phyloP scores from a whole-genome alignment of 768 basidiomycete species.

The Nidularia sp. region DNA sequence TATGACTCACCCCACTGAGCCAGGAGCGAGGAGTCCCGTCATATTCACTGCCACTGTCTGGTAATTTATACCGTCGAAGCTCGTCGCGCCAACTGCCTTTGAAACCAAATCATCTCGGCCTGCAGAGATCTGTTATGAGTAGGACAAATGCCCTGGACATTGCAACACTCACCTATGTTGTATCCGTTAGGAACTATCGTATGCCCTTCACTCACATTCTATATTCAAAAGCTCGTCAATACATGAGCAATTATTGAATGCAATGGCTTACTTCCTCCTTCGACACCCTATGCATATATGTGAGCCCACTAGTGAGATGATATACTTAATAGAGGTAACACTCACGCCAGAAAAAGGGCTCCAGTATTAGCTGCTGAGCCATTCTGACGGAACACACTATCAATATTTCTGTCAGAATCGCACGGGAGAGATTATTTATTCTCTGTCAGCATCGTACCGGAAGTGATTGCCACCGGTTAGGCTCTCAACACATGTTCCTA shows the following conservation, averaged over 20 bases:
- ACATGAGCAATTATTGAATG: background rate
- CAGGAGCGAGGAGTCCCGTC: constrained; percentile 50
- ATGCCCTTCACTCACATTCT: constrained; percentile 23
- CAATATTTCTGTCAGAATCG: constrained; percentile 1
- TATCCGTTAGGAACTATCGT: constrained; percentile 28
- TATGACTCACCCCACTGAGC: constrained; percentile 35
- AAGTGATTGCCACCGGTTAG: constrained; percentile 79
- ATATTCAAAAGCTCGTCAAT: background rate
- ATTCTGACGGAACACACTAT: constrained; percentile 55
- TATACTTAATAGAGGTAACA: background rate
- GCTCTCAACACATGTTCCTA: constrained; percentile 75
- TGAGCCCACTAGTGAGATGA: background rate
- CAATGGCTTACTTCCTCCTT: constrained; percentile 24
- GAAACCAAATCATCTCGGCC: constrained; percentile 22
- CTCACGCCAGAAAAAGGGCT: constrained; percentile 21
- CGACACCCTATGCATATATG: constrained; percentile 19
- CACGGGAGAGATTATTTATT: background rate
- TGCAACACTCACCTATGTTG: constrained; percentile 19
- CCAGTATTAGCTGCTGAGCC: constrained; percentile 25
- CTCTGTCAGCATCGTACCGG: constrained; percentile 41
- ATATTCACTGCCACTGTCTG: constrained; percentile 39
- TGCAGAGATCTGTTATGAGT: constrained; percentile 2
- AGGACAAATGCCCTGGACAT: background rate
- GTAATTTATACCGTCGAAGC: constrained; percentile 42
- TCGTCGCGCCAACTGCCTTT: constrained; percentile 24